These are phyloP conservation scores for Coleophoma eucalyptorum DNA, from an alignment of 2,329 filamentous ascomycete genomes.

Conservation along the genomic window DNA sequence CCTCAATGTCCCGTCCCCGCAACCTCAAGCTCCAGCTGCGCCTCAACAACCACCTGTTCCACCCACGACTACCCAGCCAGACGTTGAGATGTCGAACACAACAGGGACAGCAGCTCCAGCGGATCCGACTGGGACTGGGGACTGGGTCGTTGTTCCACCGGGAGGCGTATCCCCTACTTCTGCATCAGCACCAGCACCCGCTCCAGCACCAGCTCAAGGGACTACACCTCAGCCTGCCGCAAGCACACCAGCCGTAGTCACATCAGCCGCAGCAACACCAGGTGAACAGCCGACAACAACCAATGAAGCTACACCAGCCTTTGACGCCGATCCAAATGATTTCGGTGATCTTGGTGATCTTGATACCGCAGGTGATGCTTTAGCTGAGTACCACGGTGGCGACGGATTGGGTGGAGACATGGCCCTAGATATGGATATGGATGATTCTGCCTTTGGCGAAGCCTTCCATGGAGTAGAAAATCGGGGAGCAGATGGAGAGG, in stretches of 20 bases:
- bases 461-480: constrained; percentile 65
- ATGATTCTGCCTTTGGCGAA: constrained; percentile 80
- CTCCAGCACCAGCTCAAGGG: constrained; percentile 10
- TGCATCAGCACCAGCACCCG: constrained; percentile 6
- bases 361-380: constrained; percentile 68
- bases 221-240: neutral
- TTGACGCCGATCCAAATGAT: constrained; percentile 46
- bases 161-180: constrained; percentile 40
- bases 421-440: constrained; percentile 63
- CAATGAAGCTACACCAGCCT: constrained; percentile 14
- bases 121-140: constrained; percentile 48
- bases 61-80: constrained; percentile 5
- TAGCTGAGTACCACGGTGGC: constrained; percentile 58
- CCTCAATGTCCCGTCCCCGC: constrained; percentile 39
- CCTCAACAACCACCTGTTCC: constrained; percentile 15
- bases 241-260: constrained; percentile 1
- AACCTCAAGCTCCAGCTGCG: constrained; percentile 23
- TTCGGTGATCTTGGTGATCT: constrained; percentile 62
- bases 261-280: constrained; percentile 7
- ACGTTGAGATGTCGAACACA: constrained; percentile 8
- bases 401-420: constrained; percentile 38
- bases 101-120: constrained; percentile 15
- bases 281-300: constrained; percentile 7
- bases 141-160: constrained; percentile 75
- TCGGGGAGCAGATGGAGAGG: constrained; percentile 13